Percentiles rank a stretch among this genome's conserved stretches.
Conservation (phyloP, 495 filamentous ascomycete genomes). For the Tuber melanosporum region DNA sequence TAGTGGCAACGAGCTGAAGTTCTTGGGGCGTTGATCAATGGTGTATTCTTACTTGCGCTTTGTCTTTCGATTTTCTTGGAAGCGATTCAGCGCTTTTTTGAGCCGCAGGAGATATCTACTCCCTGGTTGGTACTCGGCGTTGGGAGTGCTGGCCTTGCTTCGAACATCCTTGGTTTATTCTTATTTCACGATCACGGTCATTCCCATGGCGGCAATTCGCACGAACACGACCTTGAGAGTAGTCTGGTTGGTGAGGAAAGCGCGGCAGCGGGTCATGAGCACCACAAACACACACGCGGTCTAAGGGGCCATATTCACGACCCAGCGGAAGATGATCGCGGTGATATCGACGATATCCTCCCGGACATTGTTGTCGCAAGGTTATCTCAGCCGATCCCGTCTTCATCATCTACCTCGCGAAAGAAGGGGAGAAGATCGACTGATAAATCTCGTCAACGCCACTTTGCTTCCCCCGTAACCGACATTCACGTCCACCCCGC, state of each 20-base stretch:
- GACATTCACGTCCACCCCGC: conserved; percentile 84
- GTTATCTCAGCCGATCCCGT: conserved; percentile 29
- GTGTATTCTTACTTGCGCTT: conserved; percentile 90
- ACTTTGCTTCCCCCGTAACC: conserved; percentile 42
- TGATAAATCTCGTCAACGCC: conserved; percentile 42
- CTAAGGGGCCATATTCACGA: conserved; percentile 24
- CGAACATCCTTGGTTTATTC: conserved; percentile 80
- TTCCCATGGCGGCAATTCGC: conserved; percentile 55
- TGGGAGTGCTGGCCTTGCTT: conserved; percentile 75
- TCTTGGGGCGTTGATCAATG: conserved; percentile 88
- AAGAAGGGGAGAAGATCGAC: conserved; percentile 28
- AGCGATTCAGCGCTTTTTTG: conserved; percentile 79
- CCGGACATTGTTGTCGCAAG: conserved; percentile 47
- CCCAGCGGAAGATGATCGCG: conserved; percentile 40
- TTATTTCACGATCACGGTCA: conserved; percentile 93
- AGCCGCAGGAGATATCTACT: conserved; percentile 76
- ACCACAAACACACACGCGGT: conserved; percentile 25
- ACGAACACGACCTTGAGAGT: conserved; percentile 34
- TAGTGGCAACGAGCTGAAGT: conserved; percentile 98
- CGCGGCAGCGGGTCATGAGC: conserved; percentile 18
- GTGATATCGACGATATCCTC: conserved; percentile 45
- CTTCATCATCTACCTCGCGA: conserved; percentile 12
- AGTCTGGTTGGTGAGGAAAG: background rate
- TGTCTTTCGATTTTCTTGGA: conserved; percentile 95
- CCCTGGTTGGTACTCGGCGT: conserved; percentile 81